Percentiles rank a stretch among this genome's conserved stretches.
Conservation (phyloP, 2,329 filamentous ascomycete genomes). For the Apiospora hydei region DNA sequence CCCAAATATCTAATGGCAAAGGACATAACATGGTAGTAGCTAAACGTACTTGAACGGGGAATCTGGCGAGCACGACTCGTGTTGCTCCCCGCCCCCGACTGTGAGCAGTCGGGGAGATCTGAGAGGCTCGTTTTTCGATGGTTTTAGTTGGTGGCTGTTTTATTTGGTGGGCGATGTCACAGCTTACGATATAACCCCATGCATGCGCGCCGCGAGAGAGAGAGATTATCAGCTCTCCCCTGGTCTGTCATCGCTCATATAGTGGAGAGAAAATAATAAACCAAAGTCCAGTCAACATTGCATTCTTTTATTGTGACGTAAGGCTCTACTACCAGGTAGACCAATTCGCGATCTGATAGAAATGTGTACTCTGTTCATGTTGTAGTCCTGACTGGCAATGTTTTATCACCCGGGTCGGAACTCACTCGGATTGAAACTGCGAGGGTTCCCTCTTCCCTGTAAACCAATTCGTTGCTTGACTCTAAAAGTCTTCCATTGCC, state of each 20-base stretch:
- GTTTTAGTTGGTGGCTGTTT: background rate
- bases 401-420: background rate
- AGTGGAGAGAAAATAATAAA: slow-evolving; percentile 8
- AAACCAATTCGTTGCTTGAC: background rate
- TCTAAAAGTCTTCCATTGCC: background rate
- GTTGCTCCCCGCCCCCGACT: background rate
- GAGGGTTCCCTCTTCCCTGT: background rate
- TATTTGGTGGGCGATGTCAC: background rate
- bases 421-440: background rate
- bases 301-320: background rate
- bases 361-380: background rate
- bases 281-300: background rate
- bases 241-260: background rate
- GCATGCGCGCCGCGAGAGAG: background rate
- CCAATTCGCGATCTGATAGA: background rate
- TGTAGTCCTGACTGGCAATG: background rate
- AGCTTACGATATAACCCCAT: slow-evolving; percentile 7
- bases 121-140: background rate
- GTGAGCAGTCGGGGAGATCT: background rate
- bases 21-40: background rate
- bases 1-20: slow-evolving; percentile 7
- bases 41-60: background rate
- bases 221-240: no score
- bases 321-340: background rate
- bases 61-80: background rate